A percentile compares a stretch with the other conserved stretches of the same genome.
Evolutionary conservation across 2,329 filamentous ascomycete species (phyloP).

Genomic region (Cladosporium sp.): DNA sequence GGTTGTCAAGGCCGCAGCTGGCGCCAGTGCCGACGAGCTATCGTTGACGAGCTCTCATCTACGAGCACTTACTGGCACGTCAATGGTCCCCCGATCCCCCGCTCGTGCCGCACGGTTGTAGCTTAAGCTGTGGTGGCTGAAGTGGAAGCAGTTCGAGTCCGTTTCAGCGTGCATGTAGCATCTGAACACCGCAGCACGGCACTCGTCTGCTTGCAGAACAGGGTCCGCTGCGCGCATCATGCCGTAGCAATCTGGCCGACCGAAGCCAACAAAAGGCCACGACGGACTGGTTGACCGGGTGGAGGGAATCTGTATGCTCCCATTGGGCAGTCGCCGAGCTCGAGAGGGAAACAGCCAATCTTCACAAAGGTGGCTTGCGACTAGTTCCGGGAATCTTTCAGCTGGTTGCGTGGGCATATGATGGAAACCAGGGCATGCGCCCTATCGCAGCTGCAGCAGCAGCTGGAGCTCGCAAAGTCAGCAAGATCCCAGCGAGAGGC

Average conservation of each 20-base stretch:
- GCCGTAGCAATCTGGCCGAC: not conserved
- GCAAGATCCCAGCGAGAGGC: constrained; percentile 1
- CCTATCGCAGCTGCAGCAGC: constrained; percentile 5
- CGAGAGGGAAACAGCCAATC: not conserved
- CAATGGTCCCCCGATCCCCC: not conserved
- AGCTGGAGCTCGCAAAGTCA: constrained; percentile 10
- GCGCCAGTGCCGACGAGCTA: not conserved
- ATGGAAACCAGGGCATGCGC: not conserved
- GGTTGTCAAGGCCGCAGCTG: not conserved
- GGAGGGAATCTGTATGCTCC: not conserved
- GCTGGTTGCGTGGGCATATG: not conserved
- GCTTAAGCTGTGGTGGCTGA: not conserved
- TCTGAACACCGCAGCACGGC: not conserved
- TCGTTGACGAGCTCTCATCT: not conserved
- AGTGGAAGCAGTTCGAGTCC: not conserved
- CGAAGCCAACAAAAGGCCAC: not conserved
- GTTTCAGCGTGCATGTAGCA: not conserved
- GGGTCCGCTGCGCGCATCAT: not conserved
- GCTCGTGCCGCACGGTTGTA: constrained; percentile 9
- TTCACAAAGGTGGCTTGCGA: not conserved
- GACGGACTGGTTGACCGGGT: too few species aligned
- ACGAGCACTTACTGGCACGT: not conserved
- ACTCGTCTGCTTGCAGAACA: not conserved
- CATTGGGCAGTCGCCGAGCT: not conserved
- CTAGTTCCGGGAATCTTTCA: constrained; percentile 1